phyloP scores from a whole-genome alignment of 2,329 filamentous ascomycete genomes.

The Aspergillus quadrilineatus region DNA sequence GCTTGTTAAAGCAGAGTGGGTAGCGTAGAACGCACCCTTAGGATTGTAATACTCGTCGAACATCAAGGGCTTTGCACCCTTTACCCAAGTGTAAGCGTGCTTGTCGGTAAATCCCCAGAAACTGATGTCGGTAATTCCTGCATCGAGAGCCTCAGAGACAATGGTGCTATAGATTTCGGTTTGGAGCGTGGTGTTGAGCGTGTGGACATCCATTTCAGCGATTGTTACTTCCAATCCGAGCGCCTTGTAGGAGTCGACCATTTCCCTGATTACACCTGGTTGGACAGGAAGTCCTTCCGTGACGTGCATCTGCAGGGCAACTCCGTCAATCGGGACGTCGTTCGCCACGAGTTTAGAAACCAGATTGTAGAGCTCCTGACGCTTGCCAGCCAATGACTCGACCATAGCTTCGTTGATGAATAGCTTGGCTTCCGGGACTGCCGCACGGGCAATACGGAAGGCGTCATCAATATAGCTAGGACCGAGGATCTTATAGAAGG shows the following conservation, averaged over 20 bases:
- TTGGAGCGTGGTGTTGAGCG: slow-evolving; percentile 7
- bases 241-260: slow-evolving; percentile 9
- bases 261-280: slow-evolving; percentile 3
- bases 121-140: background rate
- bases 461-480: slow-evolving; percentile 10
- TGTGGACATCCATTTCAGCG: slow-evolving; percentile 14
- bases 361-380: slow-evolving; percentile 10
- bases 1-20: background rate
- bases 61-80: slow-evolving; percentile 18
- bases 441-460: slow-evolving; percentile 13
- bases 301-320: slow-evolving; percentile 11
- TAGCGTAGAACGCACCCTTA: slow-evolving; percentile 1
- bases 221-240: slow-evolving; percentile 7
- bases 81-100: slow-evolving; percentile 16
- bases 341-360: slow-evolving; percentile 2
- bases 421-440: slow-evolving; percentile 11
- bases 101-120: slow-evolving; percentile 19
- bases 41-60: slow-evolving; percentile 17
- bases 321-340: slow-evolving; percentile 7
- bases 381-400: background rate
- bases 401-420: slow-evolving; percentile 12
- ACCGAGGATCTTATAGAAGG: slow-evolving; percentile 9
- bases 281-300: background rate
- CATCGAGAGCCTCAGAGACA: slow-evolving; percentile 4
- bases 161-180: slow-evolving; percentile 10